Evolutionary conservation across 192 early-diverging fungal genomes (phyloP).

Genomic region (Radiomyces spectabilis): DNA sequence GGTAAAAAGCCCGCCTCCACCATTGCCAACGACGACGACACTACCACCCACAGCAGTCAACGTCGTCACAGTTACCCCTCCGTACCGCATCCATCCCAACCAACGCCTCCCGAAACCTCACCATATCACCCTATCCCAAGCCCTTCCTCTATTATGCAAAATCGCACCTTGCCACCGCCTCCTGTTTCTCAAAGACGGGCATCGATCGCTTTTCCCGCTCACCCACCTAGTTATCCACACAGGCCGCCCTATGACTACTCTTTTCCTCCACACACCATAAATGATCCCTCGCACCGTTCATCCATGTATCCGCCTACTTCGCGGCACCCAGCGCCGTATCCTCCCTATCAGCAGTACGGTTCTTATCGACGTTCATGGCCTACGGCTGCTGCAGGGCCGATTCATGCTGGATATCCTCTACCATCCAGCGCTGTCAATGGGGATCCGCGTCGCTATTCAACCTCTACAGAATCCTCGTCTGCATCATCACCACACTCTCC

Average conservation of each 20-base stretch:
- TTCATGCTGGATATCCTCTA: too few species aligned
- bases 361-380: too few species aligned
- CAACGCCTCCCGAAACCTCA: not conserved
- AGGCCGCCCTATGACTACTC: not conserved
- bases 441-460: too few species aligned
- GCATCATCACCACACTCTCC: not conserved
- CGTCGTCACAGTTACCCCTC: not conserved
- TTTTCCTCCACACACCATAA: not conserved
- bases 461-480: not conserved
- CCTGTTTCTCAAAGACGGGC: too few species aligned
- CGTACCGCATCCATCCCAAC: not conserved
- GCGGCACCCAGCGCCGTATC: not conserved
- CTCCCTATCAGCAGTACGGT: too few species aligned
- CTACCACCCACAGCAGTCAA: not conserved
- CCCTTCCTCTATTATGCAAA: not conserved
- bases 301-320: not conserved
- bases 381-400: too few species aligned
- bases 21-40: not conserved
- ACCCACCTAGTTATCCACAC: too few species aligned
- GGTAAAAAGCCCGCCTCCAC: not conserved
- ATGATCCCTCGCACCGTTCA: not conserved
- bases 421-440: too few species aligned
- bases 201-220: too few species aligned
- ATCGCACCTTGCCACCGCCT: not conserved
- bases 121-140: not conserved